Evolutionary conservation across 1,139 yeast species (phyloP).

Genomic region (Magnusiomyces fungicola): DNA sequence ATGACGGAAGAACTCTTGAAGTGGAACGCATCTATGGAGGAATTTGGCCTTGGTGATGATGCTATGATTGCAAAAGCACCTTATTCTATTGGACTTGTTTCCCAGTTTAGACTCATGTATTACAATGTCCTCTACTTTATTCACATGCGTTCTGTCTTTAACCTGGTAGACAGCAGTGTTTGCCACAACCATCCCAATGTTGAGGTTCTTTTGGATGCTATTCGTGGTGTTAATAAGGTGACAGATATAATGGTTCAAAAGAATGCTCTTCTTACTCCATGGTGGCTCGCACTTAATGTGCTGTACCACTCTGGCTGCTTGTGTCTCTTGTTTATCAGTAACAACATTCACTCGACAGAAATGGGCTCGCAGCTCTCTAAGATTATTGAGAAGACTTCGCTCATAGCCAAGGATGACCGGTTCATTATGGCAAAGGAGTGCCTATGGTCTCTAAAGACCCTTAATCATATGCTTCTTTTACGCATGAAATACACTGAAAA

Average conservation of each 20-base stretch:
- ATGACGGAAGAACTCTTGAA: constrained; percentile 12
- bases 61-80: constrained; percentile 16
- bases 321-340: constrained; percentile 41
- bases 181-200: constrained; percentile 8
- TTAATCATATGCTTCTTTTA: constrained; percentile 45
- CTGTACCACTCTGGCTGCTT: constrained; percentile 44
- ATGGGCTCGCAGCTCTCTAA: constrained; percentile 19
- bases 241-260: constrained; percentile 31
- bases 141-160: constrained; percentile 15
- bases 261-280: constrained; percentile 36
- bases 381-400: constrained; percentile 32
- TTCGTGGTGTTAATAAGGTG: constrained; percentile 26
- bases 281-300: constrained; percentile 47
- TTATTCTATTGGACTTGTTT: constrained; percentile 18
- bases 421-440: constrained; percentile 58
- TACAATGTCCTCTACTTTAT: constrained; percentile 12
- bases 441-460: constrained; percentile 54
- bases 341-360: constrained; percentile 30
- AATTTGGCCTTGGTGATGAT: constrained; percentile 14
- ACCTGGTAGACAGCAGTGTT: constrained; percentile 9
- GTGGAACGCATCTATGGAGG: constrained; percentile 20
- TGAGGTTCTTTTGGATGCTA: constrained; percentile 14
- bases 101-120: constrained; percentile 16
- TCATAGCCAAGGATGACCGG: constrained; percentile 37
- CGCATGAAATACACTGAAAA: constrained; percentile 40